Evolutionary conservation across 2,329 filamentous ascomycete genomes (phyloP).

Genomic region (Lasiodiplodia sp.): DNA sequence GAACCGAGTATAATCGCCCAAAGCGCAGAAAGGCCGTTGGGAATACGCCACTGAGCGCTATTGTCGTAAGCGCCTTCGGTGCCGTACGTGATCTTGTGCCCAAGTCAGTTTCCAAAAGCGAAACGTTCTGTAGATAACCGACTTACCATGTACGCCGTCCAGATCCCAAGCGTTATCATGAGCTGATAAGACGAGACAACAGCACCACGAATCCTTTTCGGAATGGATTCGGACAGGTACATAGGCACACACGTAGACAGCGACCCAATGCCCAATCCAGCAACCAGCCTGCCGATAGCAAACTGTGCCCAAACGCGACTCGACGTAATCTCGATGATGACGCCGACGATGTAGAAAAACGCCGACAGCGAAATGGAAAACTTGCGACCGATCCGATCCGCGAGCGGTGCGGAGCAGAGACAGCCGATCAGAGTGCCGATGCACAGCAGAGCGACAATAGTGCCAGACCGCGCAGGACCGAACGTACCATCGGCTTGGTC

Average conservation of each 20-base stretch:
- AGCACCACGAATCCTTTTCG: conserved; percentile 69
- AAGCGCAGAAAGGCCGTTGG: too few species aligned
- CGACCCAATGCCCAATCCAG: conserved; percentile 53
- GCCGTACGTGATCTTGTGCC: conserved; percentile 61
- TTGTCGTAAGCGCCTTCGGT: too few species aligned
- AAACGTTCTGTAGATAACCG: not conserved
- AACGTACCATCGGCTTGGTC: conserved; percentile 33
- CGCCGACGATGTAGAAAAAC: conserved; percentile 51
- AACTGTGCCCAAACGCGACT: conserved; percentile 51
- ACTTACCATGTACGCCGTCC: conserved; percentile 31
- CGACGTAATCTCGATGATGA: conserved; percentile 53
- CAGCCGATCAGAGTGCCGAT: conserved; percentile 53
- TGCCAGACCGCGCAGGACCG: conserved; percentile 44
- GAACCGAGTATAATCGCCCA: too few species aligned
- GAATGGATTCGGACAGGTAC: conserved; percentile 71
- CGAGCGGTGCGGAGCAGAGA: conserved; percentile 54
- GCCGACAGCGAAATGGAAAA: conserved; percentile 59
- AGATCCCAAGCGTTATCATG: conserved; percentile 54
- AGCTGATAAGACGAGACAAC: conserved; percentile 62
- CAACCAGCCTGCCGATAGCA: conserved; percentile 56
- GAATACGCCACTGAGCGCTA: too few species aligned
- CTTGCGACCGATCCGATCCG: conserved; percentile 60
- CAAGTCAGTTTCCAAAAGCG: not conserved
- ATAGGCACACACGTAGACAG: conserved; percentile 67
- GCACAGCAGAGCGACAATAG: conserved; percentile 54